Evolutionary conservation across 176 grass and related monocot genomes (phyloP).

Genomic region (Stipa capillata): DNA sequence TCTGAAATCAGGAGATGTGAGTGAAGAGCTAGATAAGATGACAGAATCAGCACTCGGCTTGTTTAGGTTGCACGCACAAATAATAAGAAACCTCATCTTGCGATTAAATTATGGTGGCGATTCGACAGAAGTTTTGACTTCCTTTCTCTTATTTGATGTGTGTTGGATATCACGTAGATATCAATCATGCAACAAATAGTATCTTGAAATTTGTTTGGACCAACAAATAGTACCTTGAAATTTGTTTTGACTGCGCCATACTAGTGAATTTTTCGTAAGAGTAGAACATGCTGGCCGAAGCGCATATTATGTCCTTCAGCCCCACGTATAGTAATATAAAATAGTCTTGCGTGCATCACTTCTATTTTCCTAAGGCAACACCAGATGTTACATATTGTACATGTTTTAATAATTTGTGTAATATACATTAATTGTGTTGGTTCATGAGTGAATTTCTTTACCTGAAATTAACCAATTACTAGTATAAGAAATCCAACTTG

Average conservation of each 20-base stretch:
- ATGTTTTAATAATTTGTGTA: background rate
- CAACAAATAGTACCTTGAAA: constrained; percentile 1
- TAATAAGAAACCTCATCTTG: background rate
- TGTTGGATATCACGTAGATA: constrained; percentile 6
- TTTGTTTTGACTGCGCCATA: background rate
- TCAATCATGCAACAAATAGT: constrained; percentile 35
- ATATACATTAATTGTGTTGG: background rate
- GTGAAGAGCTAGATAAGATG: constrained; percentile 5
- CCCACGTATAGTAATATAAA: background rate
- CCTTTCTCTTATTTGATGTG: constrained; percentile 12
- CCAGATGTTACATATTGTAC: background rate
- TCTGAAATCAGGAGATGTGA: constrained; percentile 17
- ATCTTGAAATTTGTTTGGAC: constrained; percentile 16
- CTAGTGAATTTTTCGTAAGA: background rate
- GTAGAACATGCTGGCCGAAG: background rate
- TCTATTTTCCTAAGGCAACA: background rate
- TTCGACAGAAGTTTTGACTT: constrained; percentile 33
- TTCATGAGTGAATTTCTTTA: background rate
- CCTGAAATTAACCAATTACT: background rate
- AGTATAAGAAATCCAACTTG: background rate
- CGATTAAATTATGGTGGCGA: constrained; percentile 14
- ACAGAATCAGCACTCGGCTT: constrained; percentile 4
- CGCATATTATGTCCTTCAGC: background rate
- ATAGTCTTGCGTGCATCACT: background rate
- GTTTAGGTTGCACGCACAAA: constrained; percentile 7